A percentile compares a stretch with the other conserved stretches of the same genome.
phyloP scores from a whole-genome alignment of 495 filamentous ascomycete species.

The Cercophora samala region DNA sequence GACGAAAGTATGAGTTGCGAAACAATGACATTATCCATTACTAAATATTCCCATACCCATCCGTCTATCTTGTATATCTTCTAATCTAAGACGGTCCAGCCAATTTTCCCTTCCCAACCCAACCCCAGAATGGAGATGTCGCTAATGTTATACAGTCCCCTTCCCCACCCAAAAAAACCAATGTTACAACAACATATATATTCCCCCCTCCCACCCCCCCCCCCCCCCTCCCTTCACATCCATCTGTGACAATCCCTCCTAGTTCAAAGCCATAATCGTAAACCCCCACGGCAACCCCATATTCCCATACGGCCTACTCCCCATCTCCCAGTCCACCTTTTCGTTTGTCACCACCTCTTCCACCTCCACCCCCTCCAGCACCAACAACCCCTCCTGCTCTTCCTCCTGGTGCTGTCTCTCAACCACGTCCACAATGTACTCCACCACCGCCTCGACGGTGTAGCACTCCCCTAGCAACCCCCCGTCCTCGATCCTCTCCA shows the following conservation, averaged over 20 bases:
- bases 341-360: conserved; percentile 16
- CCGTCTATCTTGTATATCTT: background rate
- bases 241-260: background rate
- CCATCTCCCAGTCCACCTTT: conserved; percentile 25
- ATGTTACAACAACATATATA: background rate
- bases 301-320: conserved; percentile 29
- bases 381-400: conserved; percentile 8
- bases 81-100: conserved; percentile 10
- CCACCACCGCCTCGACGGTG: conserved; percentile 22
- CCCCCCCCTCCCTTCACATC: background rate
- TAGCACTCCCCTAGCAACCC: conserved; percentile 26
- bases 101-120: conserved; percentile 21
- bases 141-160: conserved; percentile 13
- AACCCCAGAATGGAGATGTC: conserved; percentile 21
- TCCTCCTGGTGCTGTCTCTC: conserved; percentile 14
- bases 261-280: conserved; percentile 38
- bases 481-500: conserved; percentile 26
- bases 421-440: conserved; percentile 23
- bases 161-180: conserved; percentile 5
- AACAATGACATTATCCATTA: conserved; percentile 12
- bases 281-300: conserved; percentile 39
- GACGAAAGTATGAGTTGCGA: background rate
- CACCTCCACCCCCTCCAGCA: conserved; percentile 9
- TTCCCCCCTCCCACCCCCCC: too few species aligned
- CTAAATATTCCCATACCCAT: background rate